A percentile compares a stretch with the other conserved stretches of the same genome.
Conservation (phyloP, 176 grass and related monocot species). For the Oryza meyeriana region DNA sequence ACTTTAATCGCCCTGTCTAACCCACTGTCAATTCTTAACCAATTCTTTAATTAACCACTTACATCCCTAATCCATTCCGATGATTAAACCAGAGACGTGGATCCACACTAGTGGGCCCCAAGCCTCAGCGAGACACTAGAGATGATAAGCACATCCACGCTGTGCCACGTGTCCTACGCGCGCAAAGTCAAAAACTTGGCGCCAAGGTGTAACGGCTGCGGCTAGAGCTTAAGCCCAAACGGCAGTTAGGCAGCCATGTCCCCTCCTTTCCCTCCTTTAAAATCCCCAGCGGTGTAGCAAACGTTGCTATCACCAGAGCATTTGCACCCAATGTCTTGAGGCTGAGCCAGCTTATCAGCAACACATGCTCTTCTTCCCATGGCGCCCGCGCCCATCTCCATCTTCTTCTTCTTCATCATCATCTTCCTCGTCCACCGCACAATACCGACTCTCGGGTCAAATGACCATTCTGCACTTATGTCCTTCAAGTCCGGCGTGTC, state of each 20-base stretch:
- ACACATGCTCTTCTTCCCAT: slow-evolving; percentile 12
- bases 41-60: background rate
- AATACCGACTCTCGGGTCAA: background rate
- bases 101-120: background rate
- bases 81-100: background rate
- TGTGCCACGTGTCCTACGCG: background rate
- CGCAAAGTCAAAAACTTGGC: slow-evolving; percentile 37
- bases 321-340: slow-evolving; percentile 23
- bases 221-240: background rate
- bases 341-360: no score
- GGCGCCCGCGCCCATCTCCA: background rate
- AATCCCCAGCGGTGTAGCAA: slow-evolving; percentile 41
- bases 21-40: background rate
- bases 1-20: background rate
- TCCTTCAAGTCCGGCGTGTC: slow-evolving; percentile 50
- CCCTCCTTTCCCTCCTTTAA: slow-evolving; percentile 19
- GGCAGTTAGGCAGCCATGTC: slow-evolving; percentile 38
- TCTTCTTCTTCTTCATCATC: background rate
- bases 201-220: slow-evolving; percentile 28
- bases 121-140: background rate
- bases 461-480: slow-evolving; percentile 48
- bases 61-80: background rate
- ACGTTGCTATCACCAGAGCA: slow-evolving; percentile 39
- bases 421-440: background rate
- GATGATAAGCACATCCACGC: background rate